Conservation (phyloP, 2,329 filamentous ascomycete genomes). For the Pyricularia pennisetigena region DNA sequence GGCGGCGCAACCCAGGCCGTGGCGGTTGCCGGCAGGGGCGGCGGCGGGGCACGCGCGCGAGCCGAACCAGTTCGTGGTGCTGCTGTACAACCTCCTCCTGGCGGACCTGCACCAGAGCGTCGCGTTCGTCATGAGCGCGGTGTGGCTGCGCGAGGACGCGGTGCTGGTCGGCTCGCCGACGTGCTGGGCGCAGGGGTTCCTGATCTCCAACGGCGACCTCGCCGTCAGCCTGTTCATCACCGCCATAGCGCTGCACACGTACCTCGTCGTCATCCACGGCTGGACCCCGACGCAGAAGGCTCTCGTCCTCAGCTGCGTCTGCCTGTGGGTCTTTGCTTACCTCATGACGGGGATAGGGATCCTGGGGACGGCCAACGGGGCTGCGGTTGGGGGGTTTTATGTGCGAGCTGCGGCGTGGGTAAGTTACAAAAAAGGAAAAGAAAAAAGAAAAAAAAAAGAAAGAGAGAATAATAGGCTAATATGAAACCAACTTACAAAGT, state of each 20-base stretch:
- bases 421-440: constrained; percentile 8
- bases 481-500: constrained; percentile 24
- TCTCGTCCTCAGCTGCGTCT: constrained; percentile 31
- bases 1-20: too few relatives aligned
- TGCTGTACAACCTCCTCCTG: constrained; percentile 60
- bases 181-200: constrained; percentile 58
- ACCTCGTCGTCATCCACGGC: constrained; percentile 40
- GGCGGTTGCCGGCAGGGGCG: background rate
- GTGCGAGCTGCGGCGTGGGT: constrained; percentile 45
- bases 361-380: constrained; percentile 15
- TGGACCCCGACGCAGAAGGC: constrained; percentile 31
- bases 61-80: constrained; percentile 49
- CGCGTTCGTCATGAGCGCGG: constrained; percentile 52
- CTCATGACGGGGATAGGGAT: constrained; percentile 31
- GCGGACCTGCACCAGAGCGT: constrained; percentile 58
- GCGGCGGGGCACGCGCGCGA: background rate
- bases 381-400: constrained; percentile 27
- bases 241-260: constrained; percentile 57
- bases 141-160: constrained; percentile 43
- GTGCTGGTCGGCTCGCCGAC: constrained; percentile 42
- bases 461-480: constrained; percentile 1
- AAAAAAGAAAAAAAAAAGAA: background rate
- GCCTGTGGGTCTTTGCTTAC: constrained; percentile 40
- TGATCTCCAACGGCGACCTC: constrained; percentile 57
- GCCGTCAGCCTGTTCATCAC: constrained; percentile 58